Base-by-base conservation (phyloP, 805 yeast species). In the Teunomyces pallodes region DNA sequence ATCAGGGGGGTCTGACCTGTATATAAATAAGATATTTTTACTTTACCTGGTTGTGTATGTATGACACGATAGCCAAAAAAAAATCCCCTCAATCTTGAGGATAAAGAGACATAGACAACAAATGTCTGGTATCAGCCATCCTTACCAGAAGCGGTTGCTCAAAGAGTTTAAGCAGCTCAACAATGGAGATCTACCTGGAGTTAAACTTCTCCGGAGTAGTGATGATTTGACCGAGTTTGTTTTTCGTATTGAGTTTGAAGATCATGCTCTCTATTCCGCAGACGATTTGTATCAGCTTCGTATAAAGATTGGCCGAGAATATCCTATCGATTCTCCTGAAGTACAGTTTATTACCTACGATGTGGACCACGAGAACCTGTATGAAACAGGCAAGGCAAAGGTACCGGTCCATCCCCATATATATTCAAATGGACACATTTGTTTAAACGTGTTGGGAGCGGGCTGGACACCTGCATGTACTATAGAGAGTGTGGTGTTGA, bases 391-490 rank as follows among this genome's bases (percentile, higher is more conserved):
- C 17, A 45, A n/a, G 9, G 42, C 31, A 30, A 36, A 32, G 9
- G 76, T 86, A 3, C 92, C 92, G 1, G 55, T 84, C 2, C 90
- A 86, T 58, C 92, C 92, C 0, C 92, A 86, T 58, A 73, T 86
- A 2, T 86, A 86, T 58, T 76, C 85, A 29, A 86, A 86, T 57
- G 92, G 91, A 1, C 91, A 86, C 56, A 86, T 86, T n/a, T 86
- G 92, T 59, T 66, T 86, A 16, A 81, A 86, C 56, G 65, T 86
- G 1, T 64, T 86, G 32, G 89, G 86, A 2, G 75, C 74, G 14
- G 85, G 77, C 36, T 84, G 89, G 89, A 73, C 86, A 0, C 87
- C 89, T 0, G 83, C 82, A 0, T 81, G 82, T 51, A 70, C 79
- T 0, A 62, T 82, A 1, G 74, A 74, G 35, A 67, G 79, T 1